These are phyloP conservation scores for Ustilago loliicola DNA, from an alignment of 1,284 basidiomycete genomes.

Conservation along the genomic window DNA sequence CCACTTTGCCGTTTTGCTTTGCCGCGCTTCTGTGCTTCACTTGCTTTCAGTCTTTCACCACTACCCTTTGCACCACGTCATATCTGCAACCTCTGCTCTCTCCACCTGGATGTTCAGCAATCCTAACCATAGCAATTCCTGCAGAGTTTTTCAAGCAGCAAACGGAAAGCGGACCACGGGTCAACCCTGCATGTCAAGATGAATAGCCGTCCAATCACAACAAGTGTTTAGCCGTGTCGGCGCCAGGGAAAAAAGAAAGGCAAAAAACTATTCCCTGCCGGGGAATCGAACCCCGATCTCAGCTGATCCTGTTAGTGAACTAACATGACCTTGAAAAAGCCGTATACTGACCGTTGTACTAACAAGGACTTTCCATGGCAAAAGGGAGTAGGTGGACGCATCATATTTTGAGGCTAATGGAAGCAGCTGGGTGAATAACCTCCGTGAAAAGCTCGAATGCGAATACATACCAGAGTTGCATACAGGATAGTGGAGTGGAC, in stretches of 20 bases:
- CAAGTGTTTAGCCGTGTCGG: conserved; percentile 1
- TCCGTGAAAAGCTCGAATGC: too few species aligned
- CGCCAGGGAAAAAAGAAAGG: background rate
- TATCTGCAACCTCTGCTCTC: too few species aligned
- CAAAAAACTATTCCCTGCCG: conserved; percentile 34
- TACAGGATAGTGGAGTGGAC: too few species aligned
- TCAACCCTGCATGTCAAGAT: background rate
- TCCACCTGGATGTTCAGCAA: too few species aligned
- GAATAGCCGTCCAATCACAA: background rate
- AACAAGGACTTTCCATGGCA: conserved; percentile 1
- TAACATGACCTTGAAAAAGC: conserved; percentile 9
- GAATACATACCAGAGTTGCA: too few species aligned
- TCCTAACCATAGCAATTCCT: too few species aligned
- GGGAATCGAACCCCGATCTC: conserved; percentile 57
- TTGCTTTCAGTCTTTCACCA: background rate
- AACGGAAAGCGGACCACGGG: background rate
- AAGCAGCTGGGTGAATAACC: too few species aligned
- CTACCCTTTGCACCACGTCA: too few species aligned
- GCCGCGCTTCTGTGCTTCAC: background rate
- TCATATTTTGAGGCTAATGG: background rate
- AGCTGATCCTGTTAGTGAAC: background rate
- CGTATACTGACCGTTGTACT: conserved; percentile 30
- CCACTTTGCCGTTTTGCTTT: background rate
- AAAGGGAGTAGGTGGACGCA: background rate
- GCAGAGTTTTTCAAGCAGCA: background rate